These are phyloP conservation scores for Phoma herbarum DNA, from an alignment of 2,329 filamentous ascomycete genomes.

Conservation along the genomic window DNA sequence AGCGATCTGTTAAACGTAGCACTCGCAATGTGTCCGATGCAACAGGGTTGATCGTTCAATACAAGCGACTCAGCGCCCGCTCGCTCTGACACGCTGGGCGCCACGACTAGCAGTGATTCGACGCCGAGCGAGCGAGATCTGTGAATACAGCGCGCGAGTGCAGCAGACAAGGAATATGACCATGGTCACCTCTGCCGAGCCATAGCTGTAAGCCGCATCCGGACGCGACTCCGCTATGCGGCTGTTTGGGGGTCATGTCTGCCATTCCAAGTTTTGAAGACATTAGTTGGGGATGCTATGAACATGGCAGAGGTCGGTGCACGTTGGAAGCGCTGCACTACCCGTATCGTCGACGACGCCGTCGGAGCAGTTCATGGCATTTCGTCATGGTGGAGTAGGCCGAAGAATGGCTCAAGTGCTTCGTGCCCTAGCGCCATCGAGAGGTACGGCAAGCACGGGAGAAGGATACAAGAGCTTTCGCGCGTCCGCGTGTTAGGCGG, in stretches of 20 bases:
- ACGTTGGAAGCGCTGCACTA: constrained; percentile 18
- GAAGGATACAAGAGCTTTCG: constrained; percentile 21
- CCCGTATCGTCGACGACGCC: constrained; percentile 15
- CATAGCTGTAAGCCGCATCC: constrained; percentile 21
- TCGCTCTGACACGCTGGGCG: constrained; percentile 19
- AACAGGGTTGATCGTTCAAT: constrained; percentile 26
- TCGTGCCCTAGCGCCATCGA: constrained; percentile 33
- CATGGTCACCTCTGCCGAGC: constrained; percentile 7
- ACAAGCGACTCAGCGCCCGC: constrained; percentile 9
- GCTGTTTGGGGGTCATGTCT: constrained; percentile 26
- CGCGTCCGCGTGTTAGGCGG: constrained; percentile 7
- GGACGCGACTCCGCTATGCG: constrained; percentile 28
- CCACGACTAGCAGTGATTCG: constrained; percentile 34
- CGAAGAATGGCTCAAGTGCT: constrained; percentile 26
- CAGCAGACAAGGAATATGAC: constrained; percentile 20
- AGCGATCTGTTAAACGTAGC: constrained; percentile 23
- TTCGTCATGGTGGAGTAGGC: constrained; percentile 40
- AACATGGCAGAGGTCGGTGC: constrained; percentile 15
- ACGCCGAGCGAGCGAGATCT: constrained; percentile 24
- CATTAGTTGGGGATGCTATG: constrained; percentile 33
- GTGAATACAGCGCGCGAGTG: constrained; percentile 23
- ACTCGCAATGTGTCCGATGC: constrained; percentile 15
- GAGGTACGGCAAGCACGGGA: constrained; percentile 34
- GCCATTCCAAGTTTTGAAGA: constrained; percentile 34
- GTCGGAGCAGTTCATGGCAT: constrained; percentile 27